phyloP scores from a whole-genome alignment of 106 monocot species.

The Phalaenopsis equestris region DNA sequence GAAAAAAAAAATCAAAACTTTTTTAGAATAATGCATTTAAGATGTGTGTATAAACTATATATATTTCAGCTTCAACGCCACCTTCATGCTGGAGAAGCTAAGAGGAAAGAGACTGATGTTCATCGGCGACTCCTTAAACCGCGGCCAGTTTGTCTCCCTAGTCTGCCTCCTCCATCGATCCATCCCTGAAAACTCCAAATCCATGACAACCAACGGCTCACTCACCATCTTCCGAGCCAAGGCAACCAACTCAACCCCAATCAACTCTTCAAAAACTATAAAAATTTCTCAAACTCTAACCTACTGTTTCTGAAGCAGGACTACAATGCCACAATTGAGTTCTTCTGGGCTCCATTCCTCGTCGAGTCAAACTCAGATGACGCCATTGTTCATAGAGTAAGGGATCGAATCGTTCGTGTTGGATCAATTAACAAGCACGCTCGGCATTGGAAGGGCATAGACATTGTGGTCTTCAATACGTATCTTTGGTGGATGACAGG shows the following conservation, averaged over 20 bases:
- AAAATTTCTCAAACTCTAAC: neutral
- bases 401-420: slow-evolving; percentile 24
- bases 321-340: slow-evolving; percentile 47
- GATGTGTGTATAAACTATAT: neutral
- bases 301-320: slow-evolving; percentile 13
- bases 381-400: slow-evolving; percentile 32
- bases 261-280: neutral
- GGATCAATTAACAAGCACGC: slow-evolving; percentile 45
- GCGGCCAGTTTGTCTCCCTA: slow-evolving; percentile 84
- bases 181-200: slow-evolving; percentile 50
- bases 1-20: no score
- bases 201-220: slow-evolving; percentile 34
- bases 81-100: slow-evolving; percentile 55
- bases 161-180: slow-evolving; percentile 59
- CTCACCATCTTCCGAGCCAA: slow-evolving; percentile 50
- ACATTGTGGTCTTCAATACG: slow-evolving; percentile 48
- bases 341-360: slow-evolving; percentile 64
- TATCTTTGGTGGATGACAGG: slow-evolving; percentile 74
- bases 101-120: slow-evolving; percentile 55
- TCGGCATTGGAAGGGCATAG: slow-evolving; percentile 40
- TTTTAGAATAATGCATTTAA: no score
- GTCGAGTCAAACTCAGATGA: slow-evolving; percentile 59
- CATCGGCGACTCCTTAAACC: slow-evolving; percentile 62
- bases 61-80: slow-evolving; percentile 42
- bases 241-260: slow-evolving; percentile 16